A percentile compares a stretch with the other conserved stretches of the same genome.
Evolutionary conservation across 257 asterid species (phyloP).

Genomic region (Cordia subcordata): DNA sequence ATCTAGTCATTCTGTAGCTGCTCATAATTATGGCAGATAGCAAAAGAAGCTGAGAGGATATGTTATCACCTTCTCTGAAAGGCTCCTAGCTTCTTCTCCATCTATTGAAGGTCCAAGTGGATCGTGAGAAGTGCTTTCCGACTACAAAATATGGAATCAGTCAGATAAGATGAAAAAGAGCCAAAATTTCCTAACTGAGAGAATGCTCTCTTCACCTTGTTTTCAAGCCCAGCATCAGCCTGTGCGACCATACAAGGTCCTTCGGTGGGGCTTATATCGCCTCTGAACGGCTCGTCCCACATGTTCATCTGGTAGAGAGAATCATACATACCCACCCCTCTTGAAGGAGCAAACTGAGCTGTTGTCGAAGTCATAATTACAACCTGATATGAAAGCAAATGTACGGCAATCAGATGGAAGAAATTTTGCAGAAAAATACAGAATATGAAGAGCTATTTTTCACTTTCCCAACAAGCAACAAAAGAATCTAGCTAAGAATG

Average conservation of each 20-base stretch:
- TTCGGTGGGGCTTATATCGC: constrained; percentile 41
- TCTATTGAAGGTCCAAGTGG: constrained; percentile 50
- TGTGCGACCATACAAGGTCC: constrained; percentile 39
- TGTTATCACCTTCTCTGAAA: constrained; percentile 62
- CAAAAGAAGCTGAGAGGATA: not conserved
- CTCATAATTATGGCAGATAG: too few relatives aligned
- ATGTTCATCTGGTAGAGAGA: constrained; percentile 65
- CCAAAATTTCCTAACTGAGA: not conserved
- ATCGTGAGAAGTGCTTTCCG: constrained; percentile 61
- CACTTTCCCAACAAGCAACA: not conserved
- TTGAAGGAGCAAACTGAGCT: constrained; percentile 63
- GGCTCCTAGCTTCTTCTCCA: constrained; percentile 40
- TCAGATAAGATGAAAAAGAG: constrained; percentile 1
- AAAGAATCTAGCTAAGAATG: too few relatives aligned
- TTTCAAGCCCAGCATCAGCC: constrained; percentile 40
- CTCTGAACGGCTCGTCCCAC: constrained; percentile 77
- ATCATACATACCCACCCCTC: constrained; percentile 62
- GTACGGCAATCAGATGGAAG: not conserved
- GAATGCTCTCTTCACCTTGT: constrained; percentile 40
- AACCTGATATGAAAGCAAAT: constrained; percentile 18
- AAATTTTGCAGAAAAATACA: not conserved
- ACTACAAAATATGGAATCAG: constrained; percentile 15
- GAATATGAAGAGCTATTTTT: too few relatives aligned
- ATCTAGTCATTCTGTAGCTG: too few relatives aligned
- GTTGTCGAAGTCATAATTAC: constrained; percentile 59